phyloP scores from a whole-genome alignment of 106 monocot genomes.

The Apostasia shenzhenica region DNA sequence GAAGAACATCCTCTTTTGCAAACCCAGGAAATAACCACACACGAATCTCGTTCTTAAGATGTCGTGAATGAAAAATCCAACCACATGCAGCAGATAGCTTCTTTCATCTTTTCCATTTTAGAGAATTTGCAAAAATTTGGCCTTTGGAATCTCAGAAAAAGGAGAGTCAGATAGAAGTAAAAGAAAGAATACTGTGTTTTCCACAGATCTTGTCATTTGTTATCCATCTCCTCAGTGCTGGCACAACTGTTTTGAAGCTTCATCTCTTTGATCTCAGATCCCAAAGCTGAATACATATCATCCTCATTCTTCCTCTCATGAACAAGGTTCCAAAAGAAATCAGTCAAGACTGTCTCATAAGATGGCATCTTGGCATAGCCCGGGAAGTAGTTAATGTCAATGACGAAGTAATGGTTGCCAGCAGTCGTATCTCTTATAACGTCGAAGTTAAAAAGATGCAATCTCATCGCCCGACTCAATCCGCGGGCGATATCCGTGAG shows the following conservation, averaged over 20 bases:
- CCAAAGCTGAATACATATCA: neutral
- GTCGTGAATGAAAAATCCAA: neutral
- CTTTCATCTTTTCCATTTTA: neutral
- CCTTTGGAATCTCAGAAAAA: neutral
- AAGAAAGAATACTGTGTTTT: neutral
- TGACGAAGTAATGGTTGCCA: conserved; percentile 50
- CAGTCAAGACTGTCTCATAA: conserved; percentile 42
- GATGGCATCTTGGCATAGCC: conserved; percentile 65
- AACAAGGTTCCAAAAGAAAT: conserved; percentile 48
- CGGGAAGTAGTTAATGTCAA: conserved; percentile 73
- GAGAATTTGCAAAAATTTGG: neutral
- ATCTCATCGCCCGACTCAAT: conserved; percentile 35
- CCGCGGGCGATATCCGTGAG: conserved; percentile 44
- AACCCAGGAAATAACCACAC: neutral
- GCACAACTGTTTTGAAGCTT: neutral
- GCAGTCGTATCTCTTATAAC: conserved; percentile 51
- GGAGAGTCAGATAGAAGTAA: neutral
- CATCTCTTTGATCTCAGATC: neutral
- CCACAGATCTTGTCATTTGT: neutral
- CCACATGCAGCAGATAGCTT: neutral
- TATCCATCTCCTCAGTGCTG: neutral
- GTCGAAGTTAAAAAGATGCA: conserved; percentile 72
- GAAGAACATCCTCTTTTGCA: neutral
- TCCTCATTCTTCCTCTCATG: conserved; percentile 14
- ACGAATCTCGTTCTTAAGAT: neutral